A percentile compares a stretch with the other conserved stretches of the same genome.
phyloP scores from a whole-genome alignment of 2,329 filamentous ascomycete species.

The Beauveria caledonica region DNA sequence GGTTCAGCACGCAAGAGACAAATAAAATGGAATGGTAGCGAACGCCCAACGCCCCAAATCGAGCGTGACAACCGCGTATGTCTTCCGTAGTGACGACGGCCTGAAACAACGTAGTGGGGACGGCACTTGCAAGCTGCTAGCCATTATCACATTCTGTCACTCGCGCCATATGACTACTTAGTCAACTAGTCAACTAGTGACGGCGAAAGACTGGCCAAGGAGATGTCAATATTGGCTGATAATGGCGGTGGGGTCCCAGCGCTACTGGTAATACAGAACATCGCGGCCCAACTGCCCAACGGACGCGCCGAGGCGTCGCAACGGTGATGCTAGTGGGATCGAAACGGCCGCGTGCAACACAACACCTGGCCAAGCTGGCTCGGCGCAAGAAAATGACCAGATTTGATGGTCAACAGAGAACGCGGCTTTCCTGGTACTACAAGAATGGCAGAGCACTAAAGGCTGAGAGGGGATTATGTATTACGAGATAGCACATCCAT shows the following conservation, averaged over 20 bases:
- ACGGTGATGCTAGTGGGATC: too few species aligned
- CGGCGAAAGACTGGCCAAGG: background rate
- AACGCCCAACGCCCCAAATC: slow-evolving; percentile 3
- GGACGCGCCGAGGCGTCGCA: background rate
- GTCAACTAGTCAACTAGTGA: background rate
- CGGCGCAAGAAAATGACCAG: background rate
- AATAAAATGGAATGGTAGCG: background rate
- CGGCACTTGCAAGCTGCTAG: slow-evolving; percentile 8
- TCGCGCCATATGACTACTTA: background rate
- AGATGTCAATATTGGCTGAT: background rate
- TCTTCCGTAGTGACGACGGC: slow-evolving; percentile 10
- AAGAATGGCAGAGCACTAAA: background rate
- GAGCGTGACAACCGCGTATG: slow-evolving; percentile 10
- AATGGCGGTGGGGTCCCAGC: background rate
- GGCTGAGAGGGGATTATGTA: background rate
- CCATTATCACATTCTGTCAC: slow-evolving; percentile 7
- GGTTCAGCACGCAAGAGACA: background rate
- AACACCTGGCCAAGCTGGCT: background rate
- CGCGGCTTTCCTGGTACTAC: background rate
- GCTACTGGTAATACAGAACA: background rate
- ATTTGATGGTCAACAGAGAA: too few species aligned
- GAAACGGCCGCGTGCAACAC: too few species aligned
- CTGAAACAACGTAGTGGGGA: slow-evolving; percentile 10
- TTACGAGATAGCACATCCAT: background rate
- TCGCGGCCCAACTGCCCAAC: background rate